These are phyloP conservation scores for Eimeria necatrix DNA, from an alignment of 169 alveolate genomes.

Conservation along the genomic window DNA sequence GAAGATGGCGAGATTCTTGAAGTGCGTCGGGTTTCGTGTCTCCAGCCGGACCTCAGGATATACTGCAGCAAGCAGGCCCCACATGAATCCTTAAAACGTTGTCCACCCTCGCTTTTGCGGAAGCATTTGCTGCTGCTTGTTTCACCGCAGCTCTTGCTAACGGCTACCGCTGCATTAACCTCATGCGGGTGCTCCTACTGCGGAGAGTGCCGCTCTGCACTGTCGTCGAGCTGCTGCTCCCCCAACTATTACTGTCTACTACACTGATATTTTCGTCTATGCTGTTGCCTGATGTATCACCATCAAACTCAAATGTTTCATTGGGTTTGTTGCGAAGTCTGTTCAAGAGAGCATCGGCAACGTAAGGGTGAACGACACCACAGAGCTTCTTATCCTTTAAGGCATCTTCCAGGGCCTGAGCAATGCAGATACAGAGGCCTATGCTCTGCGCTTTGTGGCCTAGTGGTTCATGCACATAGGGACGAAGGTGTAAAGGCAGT, in stretches of 20 bases:
- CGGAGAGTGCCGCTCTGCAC: no score
- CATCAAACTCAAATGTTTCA: slow-evolving; percentile 70
- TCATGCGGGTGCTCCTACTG: no score
- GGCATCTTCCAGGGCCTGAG: slow-evolving; percentile 70
- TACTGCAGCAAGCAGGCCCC: slow-evolving; percentile 16
- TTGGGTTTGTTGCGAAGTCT: neutral
- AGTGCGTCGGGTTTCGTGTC: slow-evolving; percentile 73
- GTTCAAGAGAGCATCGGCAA: slow-evolving; percentile 70
- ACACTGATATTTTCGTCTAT: neutral
- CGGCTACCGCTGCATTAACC: no score
- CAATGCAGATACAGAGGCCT: no score
- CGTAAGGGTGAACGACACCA: slow-evolving; percentile 74
- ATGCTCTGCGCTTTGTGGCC: no score
- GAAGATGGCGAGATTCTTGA: slow-evolving; percentile 62
- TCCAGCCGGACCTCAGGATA: slow-evolving; percentile 35
- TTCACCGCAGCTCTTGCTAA: no score
- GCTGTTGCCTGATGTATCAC: neutral
- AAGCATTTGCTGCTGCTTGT: neutral
- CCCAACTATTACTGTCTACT: no score
- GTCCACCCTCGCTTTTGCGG: neutral
- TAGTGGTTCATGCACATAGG: no score
- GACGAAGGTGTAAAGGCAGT: no score
- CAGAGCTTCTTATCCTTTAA: slow-evolving; percentile 48
- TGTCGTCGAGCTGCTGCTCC: no score
- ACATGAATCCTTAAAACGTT: no score